Evolutionary conservation across 352 stramenopile species (phyloP).

Genomic region (Pythium inflatum): DNA sequence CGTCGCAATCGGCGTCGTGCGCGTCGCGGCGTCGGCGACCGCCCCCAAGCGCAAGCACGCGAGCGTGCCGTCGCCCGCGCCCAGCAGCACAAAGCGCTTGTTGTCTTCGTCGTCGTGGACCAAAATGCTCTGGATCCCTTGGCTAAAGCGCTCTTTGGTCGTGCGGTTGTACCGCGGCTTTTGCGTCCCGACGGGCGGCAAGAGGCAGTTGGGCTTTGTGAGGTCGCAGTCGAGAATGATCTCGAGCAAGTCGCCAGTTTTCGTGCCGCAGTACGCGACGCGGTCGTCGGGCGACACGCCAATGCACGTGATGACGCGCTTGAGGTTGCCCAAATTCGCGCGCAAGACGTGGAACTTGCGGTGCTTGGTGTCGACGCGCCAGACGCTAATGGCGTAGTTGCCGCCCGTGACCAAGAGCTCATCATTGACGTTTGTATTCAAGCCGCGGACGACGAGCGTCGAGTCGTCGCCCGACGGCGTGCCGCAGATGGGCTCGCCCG

Average conservation of each 20-base stretch:
- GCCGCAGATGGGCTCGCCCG: slow-evolving; percentile 91
- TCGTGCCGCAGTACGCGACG: slow-evolving; percentile 94
- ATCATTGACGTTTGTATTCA: slow-evolving; percentile 85
- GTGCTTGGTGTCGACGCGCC: slow-evolving; percentile 84
- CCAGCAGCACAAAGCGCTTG: slow-evolving; percentile 84
- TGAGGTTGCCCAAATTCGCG: slow-evolving; percentile 93
- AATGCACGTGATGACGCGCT: slow-evolving; percentile 93
- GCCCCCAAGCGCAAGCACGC: slow-evolving; percentile 78
- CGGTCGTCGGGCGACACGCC: slow-evolving; percentile 92
- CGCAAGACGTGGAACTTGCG: slow-evolving; percentile 95
- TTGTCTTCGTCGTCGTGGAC: slow-evolving; percentile 92
- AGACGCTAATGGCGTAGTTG: slow-evolving; percentile 94
- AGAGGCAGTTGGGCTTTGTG: slow-evolving; percentile 87
- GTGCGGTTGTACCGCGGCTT: slow-evolving; percentile 89
- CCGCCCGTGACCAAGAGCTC: slow-evolving; percentile 95
- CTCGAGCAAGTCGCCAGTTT: slow-evolving; percentile 95
- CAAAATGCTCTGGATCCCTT: slow-evolving; percentile 88
- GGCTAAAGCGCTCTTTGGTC: slow-evolving; percentile 93
- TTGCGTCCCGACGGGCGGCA: slow-evolving; percentile 74
- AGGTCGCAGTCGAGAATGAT: slow-evolving; percentile 95
- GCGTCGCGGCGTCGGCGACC: slow-evolving; percentile 61
- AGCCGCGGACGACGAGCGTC: slow-evolving; percentile 85
- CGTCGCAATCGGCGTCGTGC: slow-evolving; percentile 71
- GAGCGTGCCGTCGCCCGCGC: slow-evolving; percentile 92
- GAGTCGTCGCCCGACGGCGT: slow-evolving; percentile 93